A percentile compares a stretch with the other conserved stretches of the same genome.
These are phyloP conservation scores for Fraxinus floribunda DNA, from an alignment of 305 asterid species.

Conservation along the genomic window DNA sequence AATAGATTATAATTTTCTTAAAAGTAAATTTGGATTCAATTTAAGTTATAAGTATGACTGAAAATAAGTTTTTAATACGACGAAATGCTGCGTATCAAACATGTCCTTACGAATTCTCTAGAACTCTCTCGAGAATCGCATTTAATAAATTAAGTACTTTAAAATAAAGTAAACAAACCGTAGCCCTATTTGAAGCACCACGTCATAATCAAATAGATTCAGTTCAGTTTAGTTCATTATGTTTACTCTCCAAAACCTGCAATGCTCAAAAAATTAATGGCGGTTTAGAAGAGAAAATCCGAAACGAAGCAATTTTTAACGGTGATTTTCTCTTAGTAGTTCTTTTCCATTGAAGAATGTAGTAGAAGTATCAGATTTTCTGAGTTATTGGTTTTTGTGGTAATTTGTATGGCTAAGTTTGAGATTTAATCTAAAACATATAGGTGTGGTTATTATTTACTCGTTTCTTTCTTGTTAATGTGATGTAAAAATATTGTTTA, in stretches of 20 bases:
- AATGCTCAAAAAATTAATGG: not conserved
- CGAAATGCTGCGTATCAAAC: not conserved
- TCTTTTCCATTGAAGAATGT: not conserved
- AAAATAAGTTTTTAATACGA: not conserved
- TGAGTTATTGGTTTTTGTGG: not conserved
- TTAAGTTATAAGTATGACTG: not conserved
- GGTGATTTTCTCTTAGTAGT: not conserved
- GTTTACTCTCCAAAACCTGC: not conserved
- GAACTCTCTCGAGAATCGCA: not conserved
- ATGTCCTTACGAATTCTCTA: not conserved
- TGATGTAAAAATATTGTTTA: not conserved
- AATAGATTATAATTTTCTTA: too few relatives aligned
- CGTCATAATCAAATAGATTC: constrained; percentile 4
- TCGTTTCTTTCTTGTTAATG: not conserved
- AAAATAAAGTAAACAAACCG: not conserved
- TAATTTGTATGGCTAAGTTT: not conserved
- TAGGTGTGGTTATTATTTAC: not conserved
- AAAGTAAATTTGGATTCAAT: not conserved
- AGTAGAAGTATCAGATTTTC: not conserved
- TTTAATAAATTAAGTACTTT: not conserved
- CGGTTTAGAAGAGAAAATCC: not conserved
- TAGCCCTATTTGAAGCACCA: not conserved
- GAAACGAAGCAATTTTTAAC: not conserved
- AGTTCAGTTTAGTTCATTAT: not conserved
- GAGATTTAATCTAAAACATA: not conserved